Conservation (phyloP, 345 rosid species). For the Balakata baccata region DNA sequence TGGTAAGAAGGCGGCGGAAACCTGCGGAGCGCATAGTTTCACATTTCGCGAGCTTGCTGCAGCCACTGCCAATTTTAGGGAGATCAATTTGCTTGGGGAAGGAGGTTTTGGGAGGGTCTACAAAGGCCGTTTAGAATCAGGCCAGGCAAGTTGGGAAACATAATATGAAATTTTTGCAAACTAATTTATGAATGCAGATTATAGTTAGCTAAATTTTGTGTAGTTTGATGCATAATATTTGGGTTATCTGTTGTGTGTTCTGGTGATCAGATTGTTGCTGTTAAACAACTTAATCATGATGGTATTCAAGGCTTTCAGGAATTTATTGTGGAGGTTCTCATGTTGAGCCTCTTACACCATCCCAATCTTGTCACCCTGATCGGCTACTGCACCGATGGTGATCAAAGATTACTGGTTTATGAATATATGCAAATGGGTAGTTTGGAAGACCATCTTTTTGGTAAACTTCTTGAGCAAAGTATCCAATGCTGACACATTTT, state of each 20-base stretch:
- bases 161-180: background rate
- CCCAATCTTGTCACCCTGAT: constrained; percentile 77
- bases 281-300: constrained; percentile 82
- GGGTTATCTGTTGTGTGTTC: background rate
- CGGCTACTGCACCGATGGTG: constrained; percentile 93
- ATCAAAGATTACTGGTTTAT: constrained; percentile 90
- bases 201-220: no score
- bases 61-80: constrained; percentile 72
- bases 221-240: background rate
- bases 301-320: constrained; percentile 90
- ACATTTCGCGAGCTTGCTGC: constrained; percentile 75
- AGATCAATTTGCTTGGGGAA: constrained; percentile 78
- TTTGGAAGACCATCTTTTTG: constrained; percentile 90
- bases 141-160: constrained; percentile 49
- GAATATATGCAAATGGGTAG: constrained; percentile 96
- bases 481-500: no score
- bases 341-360: constrained; percentile 90
- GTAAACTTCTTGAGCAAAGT: constrained; percentile 35
- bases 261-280: constrained; percentile 72
- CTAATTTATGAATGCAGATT: background rate
- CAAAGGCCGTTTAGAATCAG: constrained; percentile 74
- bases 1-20: constrained; percentile 19
- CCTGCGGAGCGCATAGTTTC: constrained; percentile 67
- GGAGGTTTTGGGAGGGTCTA: constrained; percentile 96
- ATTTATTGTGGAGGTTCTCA: constrained; percentile 93